Conservation (phyloP, 2,329 filamentous ascomycete genomes). For the Cadophora malorum region DNA sequence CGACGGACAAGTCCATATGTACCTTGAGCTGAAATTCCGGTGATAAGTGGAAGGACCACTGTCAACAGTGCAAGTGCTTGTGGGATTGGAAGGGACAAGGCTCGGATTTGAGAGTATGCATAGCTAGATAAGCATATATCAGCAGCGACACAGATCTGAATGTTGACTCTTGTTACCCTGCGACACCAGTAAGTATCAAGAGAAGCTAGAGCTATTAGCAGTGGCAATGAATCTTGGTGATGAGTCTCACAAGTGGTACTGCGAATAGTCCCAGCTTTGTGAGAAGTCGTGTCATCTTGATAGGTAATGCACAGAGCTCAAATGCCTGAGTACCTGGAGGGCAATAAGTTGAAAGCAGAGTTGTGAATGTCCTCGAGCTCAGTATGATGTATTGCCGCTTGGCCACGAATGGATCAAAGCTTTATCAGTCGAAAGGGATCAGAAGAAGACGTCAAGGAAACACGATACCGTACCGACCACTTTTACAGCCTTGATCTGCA, state of each 20-base stretch:
- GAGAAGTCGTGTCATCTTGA: conserved; percentile 27
- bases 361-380: background rate
- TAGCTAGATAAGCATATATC: conserved; percentile 34
- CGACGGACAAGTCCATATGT: conserved; percentile 34
- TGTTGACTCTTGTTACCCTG: conserved; percentile 35
- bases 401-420: background rate
- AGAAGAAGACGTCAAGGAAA: background rate
- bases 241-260: conserved; percentile 37
- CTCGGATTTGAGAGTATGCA: conserved; percentile 41
- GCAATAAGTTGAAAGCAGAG: background rate
- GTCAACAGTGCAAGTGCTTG: conserved; percentile 42
- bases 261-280: conserved; percentile 31
- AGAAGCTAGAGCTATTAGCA: conserved; percentile 37
- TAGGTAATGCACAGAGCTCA: background rate
- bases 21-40: conserved; percentile 40
- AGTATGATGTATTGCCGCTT: background rate
- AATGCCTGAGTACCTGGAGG: background rate
- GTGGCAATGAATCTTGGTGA: background rate
- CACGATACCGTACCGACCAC: background rate
- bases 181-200: conserved; percentile 38
- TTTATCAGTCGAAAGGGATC: background rate
- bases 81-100: conserved; percentile 42
- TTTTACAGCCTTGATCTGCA: conserved; percentile 3
- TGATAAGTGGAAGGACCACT: conserved; percentile 42
- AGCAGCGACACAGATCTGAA: conserved; percentile 12